Evolutionary conservation across 495 filamentous ascomycete species (phyloP).

Genomic region (Penicillium atrosanguineum): DNA sequence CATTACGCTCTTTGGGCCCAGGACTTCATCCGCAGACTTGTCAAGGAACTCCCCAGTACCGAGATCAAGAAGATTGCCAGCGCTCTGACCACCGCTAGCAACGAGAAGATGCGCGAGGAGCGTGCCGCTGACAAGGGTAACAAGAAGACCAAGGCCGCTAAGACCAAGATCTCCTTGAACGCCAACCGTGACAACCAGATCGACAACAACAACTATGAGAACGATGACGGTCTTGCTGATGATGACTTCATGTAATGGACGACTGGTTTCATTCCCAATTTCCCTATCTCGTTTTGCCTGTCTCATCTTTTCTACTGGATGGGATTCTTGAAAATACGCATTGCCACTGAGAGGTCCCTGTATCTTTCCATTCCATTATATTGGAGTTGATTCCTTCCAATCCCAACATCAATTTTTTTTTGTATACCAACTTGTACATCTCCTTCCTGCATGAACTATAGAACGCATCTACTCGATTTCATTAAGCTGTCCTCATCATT

Average conservation of each 20-base stretch:
- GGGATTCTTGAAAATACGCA: slow-evolving; percentile 16
- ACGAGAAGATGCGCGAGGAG: slow-evolving; percentile 99
- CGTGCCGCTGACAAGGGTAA: slow-evolving; percentile 89
- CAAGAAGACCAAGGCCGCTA: slow-evolving; percentile 94
- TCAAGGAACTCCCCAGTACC: slow-evolving; percentile 81
- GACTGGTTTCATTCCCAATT: slow-evolving; percentile 6
- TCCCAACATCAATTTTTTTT: not conserved
- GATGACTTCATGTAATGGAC: slow-evolving; percentile 66
- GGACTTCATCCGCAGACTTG: slow-evolving; percentile 83
- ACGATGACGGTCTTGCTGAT: slow-evolving; percentile 73
- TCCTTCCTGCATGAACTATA: slow-evolving; percentile 12
- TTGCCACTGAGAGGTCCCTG: not conserved
- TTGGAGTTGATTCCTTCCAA: not conserved
- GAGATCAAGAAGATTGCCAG: slow-evolving; percentile 95
- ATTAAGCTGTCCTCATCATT: not conserved
- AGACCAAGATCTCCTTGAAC: slow-evolving; percentile 84
- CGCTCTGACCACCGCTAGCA: slow-evolving; percentile 77
- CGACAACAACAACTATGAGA: slow-evolving; percentile 74
- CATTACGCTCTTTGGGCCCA: slow-evolving; percentile 87
- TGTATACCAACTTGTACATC: slow-evolving; percentile 13
- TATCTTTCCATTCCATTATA: not conserved
- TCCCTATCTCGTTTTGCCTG: slow-evolving; percentile 9
- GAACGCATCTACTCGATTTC: not conserved
- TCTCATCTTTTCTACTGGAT: slow-evolving; percentile 7
- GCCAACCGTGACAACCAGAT: slow-evolving; percentile 64